Conservation (phyloP, 2,329 filamentous ascomycete genomes). For the Stagonosporopsis rhizophila region DNA sequence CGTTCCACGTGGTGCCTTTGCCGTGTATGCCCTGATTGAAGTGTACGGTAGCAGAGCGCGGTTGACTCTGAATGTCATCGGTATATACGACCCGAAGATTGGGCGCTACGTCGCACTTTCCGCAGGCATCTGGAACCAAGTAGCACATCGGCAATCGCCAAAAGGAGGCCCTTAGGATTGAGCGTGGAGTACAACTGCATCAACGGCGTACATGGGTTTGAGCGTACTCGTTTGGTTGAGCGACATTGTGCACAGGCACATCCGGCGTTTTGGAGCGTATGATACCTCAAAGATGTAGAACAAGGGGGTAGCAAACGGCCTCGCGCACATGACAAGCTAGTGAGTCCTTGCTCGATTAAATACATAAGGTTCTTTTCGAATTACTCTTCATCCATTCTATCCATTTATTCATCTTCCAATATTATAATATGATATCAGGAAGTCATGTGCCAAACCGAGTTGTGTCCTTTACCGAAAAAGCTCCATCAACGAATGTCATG, state of each 20-base stretch:
- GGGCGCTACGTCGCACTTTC: slow-evolving; percentile 47
- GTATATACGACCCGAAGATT: slow-evolving; percentile 54
- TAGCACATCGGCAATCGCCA: slow-evolving; percentile 48
- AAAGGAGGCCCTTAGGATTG: slow-evolving; percentile 36
- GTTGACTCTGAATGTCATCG: slow-evolving; percentile 54
- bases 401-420: neutral
- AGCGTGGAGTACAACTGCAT: neutral
- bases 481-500: too few relatives aligned
- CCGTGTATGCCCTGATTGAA: slow-evolving; percentile 56
- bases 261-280: slow-evolving; percentile 9
- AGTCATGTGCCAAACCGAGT: too few relatives aligned
- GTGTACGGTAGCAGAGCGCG: slow-evolving; percentile 52
- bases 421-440: neutral
- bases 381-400: neutral
- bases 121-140: slow-evolving; percentile 31
- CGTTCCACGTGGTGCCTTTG: slow-evolving; percentile 54
- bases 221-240: slow-evolving; percentile 5
- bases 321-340: neutral
- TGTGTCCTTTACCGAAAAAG: too few relatives aligned
- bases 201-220: slow-evolving; percentile 8
- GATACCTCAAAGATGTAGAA: slow-evolving; percentile 3
- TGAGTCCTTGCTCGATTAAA: neutral
- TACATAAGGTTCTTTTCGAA: neutral
- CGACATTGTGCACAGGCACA: neutral
- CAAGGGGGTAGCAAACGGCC: neutral